A percentile compares a stretch with the other conserved stretches of the same genome.
Evolutionary conservation across 768 basidiomycete species (phyloP).

Genomic region (Collybia nuda): DNA sequence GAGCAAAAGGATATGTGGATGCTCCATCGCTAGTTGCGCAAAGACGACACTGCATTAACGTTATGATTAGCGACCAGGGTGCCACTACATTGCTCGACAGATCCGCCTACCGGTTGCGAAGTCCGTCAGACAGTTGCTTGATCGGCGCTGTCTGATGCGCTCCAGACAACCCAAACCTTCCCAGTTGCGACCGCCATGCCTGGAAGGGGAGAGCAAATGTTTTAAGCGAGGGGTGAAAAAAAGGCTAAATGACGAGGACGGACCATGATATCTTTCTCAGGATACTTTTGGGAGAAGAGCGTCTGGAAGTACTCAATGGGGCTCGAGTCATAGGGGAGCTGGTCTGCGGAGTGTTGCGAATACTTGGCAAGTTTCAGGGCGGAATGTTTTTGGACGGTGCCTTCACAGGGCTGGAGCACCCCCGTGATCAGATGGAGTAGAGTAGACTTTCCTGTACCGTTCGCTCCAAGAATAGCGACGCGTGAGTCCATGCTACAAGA

Average conservation of each 20-base stretch:
- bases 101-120: slow-evolving; percentile 80
- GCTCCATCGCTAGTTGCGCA: slow-evolving; percentile 95
- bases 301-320: slow-evolving; percentile 94
- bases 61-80: slow-evolving; percentile 10
- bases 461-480: slow-evolving; percentile 94
- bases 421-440: slow-evolving; percentile 89
- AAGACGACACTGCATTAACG: slow-evolving; percentile 75
- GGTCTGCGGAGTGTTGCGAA: slow-evolving; percentile 98
- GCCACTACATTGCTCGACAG: not conserved
- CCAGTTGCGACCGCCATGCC: slow-evolving; percentile 94
- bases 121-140: slow-evolving; percentile 91
- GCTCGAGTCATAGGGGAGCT: slow-evolving; percentile 88
- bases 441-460: slow-evolving; percentile 94
- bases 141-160: slow-evolving; percentile 93
- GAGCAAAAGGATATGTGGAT: slow-evolving; percentile 90
- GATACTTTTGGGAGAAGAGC: slow-evolving; percentile 79
- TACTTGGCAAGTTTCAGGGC: slow-evolving; percentile 96
- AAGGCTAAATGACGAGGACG: slow-evolving; percentile 1
- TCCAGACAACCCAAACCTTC: slow-evolving; percentile 94
- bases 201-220: slow-evolving; percentile 33
- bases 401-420: slow-evolving; percentile 73
- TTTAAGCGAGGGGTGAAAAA: not conserved
- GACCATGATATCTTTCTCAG: slow-evolving; percentile 86
- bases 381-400: slow-evolving; percentile 87
- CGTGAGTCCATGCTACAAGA: slow-evolving; percentile 89